Evolutionary conservation across 345 rosid genomes (phyloP).

Genomic region (Rhodomyrtus tomentosa): DNA sequence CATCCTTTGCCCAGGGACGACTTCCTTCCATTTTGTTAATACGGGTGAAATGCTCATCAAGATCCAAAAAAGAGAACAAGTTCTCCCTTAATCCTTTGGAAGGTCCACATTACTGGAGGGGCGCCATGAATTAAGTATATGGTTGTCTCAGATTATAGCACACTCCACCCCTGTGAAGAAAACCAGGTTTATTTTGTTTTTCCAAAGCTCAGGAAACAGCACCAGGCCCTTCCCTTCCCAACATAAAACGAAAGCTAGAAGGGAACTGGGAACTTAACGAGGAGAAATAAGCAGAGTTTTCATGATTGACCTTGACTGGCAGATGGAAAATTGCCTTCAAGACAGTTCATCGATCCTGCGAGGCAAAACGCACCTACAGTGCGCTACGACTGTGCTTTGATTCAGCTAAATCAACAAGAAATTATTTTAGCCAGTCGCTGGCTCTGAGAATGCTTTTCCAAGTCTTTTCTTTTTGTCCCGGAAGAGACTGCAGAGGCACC

Average conservation of each 20-base stretch:
- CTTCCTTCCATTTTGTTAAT: background rate
- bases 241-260: background rate
- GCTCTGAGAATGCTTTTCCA: background rate
- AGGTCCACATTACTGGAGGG: background rate
- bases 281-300: background rate
- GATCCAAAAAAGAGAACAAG: background rate
- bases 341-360: background rate
- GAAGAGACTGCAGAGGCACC: background rate
- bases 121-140: background rate
- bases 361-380: background rate
- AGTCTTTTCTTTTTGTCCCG: background rate
- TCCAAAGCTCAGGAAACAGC: background rate
- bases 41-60: background rate
- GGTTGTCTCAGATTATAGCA: background rate
- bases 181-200: background rate
- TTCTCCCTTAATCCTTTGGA: background rate
- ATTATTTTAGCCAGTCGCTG: background rate
- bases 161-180: background rate
- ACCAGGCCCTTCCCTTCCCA: background rate
- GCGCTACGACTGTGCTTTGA: background rate
- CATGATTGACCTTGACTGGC: background rate
- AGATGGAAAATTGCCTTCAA: background rate
- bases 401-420: background rate
- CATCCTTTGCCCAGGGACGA: background rate
- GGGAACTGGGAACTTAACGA: background rate